Evolutionary conservation across 1,284 basidiomycete genomes (phyloP), one percentile per base, ranked within the genome.

Genomic region (Agaricales sp.): DNA sequence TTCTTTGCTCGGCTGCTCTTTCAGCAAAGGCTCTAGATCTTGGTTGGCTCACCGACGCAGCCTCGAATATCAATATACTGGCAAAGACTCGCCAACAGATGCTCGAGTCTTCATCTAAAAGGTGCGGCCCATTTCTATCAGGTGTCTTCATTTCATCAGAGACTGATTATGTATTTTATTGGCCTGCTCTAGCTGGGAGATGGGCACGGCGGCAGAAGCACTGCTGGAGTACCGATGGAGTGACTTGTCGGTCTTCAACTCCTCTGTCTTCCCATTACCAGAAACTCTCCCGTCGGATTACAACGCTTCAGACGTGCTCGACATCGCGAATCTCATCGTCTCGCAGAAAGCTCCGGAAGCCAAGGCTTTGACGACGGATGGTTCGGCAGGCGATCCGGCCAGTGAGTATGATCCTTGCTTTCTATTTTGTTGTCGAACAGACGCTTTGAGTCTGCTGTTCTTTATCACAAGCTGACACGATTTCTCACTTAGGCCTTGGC

Each of bases 321-420:
- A 18, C 19, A 41, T 41, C 19, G 39, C 16, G 19, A 6, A 41
- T 8, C 6, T 6, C 18, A 16, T 18, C 4, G 8, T 41, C 8
- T 41, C 39, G 16, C 13, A 41, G 39, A 41, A 18, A 20, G 8
- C 13, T 20, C 39, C 8, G 8, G n/a, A 41, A 20, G 39, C 39
- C n/a, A 41, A n/a, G n/a, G 8, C 13, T 6, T 41, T 41, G 50
- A 64, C 70, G 53, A 59, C 63, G 49, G 66, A 63, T 38, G 79
- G 75, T 3, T 75, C 81, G 1, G 75, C 78, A 1, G 86, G 75
- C 2, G 86, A 89, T 64, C 86, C 86, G 6, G 80, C 84, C 2
- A 80, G 78, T 71, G 59, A 49, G 69, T 63, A 25, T 26, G 37
- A 48, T 49, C 46, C 38, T 41, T 13, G 39, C 11, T 8, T 35